Conservation (phyloP, 2,329 filamentous ascomycete species). For the Exserohilum rostratum region DNA sequence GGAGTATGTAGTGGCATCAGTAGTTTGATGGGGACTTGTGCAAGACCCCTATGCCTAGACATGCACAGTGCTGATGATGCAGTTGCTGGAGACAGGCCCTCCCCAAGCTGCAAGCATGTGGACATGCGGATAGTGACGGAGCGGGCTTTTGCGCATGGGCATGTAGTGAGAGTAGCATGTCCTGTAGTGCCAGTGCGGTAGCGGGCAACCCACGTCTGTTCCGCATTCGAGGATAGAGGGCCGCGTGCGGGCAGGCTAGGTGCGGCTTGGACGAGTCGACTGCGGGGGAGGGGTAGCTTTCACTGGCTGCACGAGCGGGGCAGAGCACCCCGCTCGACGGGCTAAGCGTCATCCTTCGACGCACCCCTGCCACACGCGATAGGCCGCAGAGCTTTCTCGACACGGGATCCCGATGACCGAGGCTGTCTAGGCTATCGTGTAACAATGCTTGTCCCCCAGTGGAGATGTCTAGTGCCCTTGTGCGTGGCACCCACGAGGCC, state of each 20-base stretch:
- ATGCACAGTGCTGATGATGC: slow-evolving; percentile 1
- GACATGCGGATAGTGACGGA: not conserved
- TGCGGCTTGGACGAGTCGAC: slow-evolving; percentile 20
- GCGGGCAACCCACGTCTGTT: slow-evolving; percentile 14
- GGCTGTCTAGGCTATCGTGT: slow-evolving; percentile 29
- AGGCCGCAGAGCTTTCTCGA: slow-evolving; percentile 25
- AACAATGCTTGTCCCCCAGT: slow-evolving; percentile 19
- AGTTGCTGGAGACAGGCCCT: not conserved
- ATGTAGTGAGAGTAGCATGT: not conserved
- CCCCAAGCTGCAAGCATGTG: not conserved
- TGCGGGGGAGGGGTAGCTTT: slow-evolving; percentile 46
- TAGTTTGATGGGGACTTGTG: slow-evolving; percentile 12
- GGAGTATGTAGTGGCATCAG: too few species aligned
- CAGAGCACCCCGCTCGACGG: slow-evolving; percentile 26
- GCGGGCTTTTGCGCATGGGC: not conserved
- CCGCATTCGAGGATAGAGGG: slow-evolving; percentile 19
- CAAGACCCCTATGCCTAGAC: slow-evolving; percentile 9
- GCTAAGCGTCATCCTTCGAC: slow-evolving; percentile 29
- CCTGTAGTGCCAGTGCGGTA: not conserved
- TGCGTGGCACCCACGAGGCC: slow-evolving; percentile 17
- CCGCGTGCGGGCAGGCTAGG: slow-evolving; percentile 19
- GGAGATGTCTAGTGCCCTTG: slow-evolving; percentile 33
- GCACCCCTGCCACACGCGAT: slow-evolving; percentile 23
- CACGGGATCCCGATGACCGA: slow-evolving; percentile 43
- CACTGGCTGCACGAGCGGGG: slow-evolving; percentile 40